Conservation (phyloP, 306 rosid genomes). For the Betula pendula region DNA sequence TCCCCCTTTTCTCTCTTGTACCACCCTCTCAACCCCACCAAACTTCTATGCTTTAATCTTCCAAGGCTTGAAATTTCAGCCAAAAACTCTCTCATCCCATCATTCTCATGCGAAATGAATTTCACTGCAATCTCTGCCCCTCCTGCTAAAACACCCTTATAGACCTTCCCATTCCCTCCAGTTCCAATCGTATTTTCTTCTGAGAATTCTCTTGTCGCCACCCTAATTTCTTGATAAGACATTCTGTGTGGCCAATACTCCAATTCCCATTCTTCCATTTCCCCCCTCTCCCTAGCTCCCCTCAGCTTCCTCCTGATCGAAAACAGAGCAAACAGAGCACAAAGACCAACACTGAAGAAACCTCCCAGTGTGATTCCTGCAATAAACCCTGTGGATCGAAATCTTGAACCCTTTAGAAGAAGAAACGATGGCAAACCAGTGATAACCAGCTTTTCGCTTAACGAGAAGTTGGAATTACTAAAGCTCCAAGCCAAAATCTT, state of each 20-base stretch:
- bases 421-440: slow-evolving; percentile 70
- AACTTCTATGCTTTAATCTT: slow-evolving; percentile 69
- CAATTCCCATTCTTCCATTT: slow-evolving; percentile 95
- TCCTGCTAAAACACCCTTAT: slow-evolving; percentile 61
- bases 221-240: slow-evolving; percentile 54
- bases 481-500: too few relatives aligned
- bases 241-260: slow-evolving; percentile 94
- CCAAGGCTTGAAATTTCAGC: slow-evolving; percentile 87
- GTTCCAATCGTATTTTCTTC: slow-evolving; percentile 77
- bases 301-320: slow-evolving; percentile 39
- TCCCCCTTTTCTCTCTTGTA: slow-evolving; percentile 63
- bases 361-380: slow-evolving; percentile 48
- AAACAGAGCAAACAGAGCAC: slow-evolving; percentile 43
- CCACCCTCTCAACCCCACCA: slow-evolving; percentile 85
- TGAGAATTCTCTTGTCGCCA: slow-evolving; percentile 56
- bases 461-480: too few relatives aligned
- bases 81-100: slow-evolving; percentile 73
- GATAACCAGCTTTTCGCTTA: slow-evolving; percentile 55
- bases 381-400: slow-evolving; percentile 55
- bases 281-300: slow-evolving; percentile 46
- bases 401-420: slow-evolving; percentile 61
- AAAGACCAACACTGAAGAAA: slow-evolving; percentile 30
- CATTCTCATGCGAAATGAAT: slow-evolving; percentile 64
- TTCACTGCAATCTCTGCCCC: slow-evolving; percentile 75
- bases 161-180: slow-evolving; percentile 86